Evolutionary conservation across 169 alveolate genomes (phyloP).

Genomic region (Miamiensis avidus): DNA sequence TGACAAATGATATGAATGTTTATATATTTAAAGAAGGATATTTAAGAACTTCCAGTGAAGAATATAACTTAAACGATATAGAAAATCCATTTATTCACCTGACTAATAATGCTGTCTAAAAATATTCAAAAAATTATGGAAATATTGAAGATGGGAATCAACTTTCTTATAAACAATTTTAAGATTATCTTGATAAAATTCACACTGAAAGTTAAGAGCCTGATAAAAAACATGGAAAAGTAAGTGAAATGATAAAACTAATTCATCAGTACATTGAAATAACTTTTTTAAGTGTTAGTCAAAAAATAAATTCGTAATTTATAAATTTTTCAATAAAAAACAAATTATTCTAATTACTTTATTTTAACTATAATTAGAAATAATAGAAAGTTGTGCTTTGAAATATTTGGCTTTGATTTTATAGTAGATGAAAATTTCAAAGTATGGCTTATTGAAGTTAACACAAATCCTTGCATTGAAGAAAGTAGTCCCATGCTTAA

Average conservation of each 20-base stretch:
- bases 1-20: constrained; percentile 52
- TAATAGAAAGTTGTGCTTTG: constrained; percentile 56
- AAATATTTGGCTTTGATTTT: constrained; percentile 80
- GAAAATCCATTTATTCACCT: constrained; percentile 55
- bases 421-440: constrained; percentile 65
- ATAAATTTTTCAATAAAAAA: constrained; percentile 4
- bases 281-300: constrained; percentile 18
- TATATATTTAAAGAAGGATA: constrained; percentile 72
- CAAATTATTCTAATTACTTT: constrained; percentile 8
- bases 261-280: constrained; percentile 22
- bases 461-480: constrained; percentile 84
- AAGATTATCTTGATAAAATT: constrained; percentile 41
- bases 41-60: constrained; percentile 63
- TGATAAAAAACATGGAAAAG: constrained; percentile 6
- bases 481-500: constrained; percentile 57
- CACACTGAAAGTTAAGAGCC: background rate
- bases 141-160: constrained; percentile 63
- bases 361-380: background rate
- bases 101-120: constrained; percentile 74
- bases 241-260: background rate
- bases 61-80: constrained; percentile 41
- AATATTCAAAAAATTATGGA: constrained; percentile 64
- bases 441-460: constrained; percentile 77
- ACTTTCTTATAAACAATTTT: constrained; percentile 54
- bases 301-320: constrained; percentile 23